Conservation (phyloP, 352 stramenopile species). For the Phytophthora multivora region DNA sequence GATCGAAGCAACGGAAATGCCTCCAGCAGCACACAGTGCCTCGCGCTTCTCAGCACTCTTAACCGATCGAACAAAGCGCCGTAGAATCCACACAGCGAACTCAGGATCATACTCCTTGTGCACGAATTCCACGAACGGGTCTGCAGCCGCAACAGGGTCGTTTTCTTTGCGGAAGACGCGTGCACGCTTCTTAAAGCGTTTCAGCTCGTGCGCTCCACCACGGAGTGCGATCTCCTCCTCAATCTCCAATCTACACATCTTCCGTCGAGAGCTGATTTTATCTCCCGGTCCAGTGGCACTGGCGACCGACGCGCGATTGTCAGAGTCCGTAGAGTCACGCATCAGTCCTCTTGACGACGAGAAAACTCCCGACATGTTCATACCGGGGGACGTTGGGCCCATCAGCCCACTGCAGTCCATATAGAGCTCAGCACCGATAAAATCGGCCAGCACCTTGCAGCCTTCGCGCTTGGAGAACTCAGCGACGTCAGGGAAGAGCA, state of each 20-base stretch:
- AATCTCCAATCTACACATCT: slow-evolving; percentile 67
- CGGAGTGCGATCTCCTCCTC: slow-evolving; percentile 62
- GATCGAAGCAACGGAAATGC: slow-evolving; percentile 28
- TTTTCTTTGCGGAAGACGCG: slow-evolving; percentile 75
- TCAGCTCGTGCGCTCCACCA: slow-evolving; percentile 55
- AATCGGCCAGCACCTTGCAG: slow-evolving; percentile 67
- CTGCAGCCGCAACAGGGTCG: slow-evolving; percentile 49
- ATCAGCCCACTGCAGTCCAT: slow-evolving; percentile 51
- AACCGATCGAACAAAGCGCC: slow-evolving; percentile 51
- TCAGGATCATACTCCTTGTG: slow-evolving; percentile 57
- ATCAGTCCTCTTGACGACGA: slow-evolving; percentile 26
- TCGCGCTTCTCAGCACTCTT: slow-evolving; percentile 65
- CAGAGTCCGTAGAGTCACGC: slow-evolving; percentile 35
- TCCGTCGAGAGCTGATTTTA: slow-evolving; percentile 37
- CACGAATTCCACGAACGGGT: slow-evolving; percentile 59
- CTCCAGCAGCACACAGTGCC: slow-evolving; percentile 40
- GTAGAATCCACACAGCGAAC: slow-evolving; percentile 62
- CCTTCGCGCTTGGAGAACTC: slow-evolving; percentile 62
- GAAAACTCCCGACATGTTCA: slow-evolving; percentile 35
- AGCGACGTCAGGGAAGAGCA: slow-evolving; percentile 70
- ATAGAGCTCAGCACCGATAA: slow-evolving; percentile 54
- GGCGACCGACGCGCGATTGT: slow-evolving; percentile 24
- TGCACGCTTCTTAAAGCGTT: slow-evolving; percentile 73
- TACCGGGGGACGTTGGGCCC: slow-evolving; percentile 9
- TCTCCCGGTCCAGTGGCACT: slow-evolving; percentile 24